These are phyloP conservation scores for Thymus quinquecostatus DNA, from an alignment of 257 asterid genomes.

Conservation along the genomic window DNA sequence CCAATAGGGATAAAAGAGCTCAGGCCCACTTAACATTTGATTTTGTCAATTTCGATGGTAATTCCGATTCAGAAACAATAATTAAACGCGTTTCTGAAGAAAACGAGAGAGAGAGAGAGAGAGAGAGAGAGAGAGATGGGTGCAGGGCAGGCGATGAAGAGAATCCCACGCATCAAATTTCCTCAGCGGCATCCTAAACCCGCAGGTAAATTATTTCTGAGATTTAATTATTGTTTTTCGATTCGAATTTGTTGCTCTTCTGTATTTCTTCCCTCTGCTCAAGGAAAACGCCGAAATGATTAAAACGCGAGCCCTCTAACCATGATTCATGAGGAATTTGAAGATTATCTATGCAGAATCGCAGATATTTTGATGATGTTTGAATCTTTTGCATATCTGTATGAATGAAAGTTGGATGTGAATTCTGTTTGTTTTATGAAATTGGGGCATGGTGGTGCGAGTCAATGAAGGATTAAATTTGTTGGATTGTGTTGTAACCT, in stretches of 20 bases:
- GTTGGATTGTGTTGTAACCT: no score
- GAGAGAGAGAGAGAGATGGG: conserved; percentile 45
- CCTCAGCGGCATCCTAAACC: conserved; percentile 72
- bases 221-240: neutral
- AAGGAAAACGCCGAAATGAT: neutral
- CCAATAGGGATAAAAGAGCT: neutral
- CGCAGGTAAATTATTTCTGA: conserved; percentile 39
- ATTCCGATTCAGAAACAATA: neutral
- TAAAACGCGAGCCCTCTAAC: neutral
- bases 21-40: neutral
- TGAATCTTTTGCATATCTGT: conserved; percentile 1
- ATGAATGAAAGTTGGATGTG: conserved; percentile 1
- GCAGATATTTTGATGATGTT: neutral
- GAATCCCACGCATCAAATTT: conserved; percentile 87
- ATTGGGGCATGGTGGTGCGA: no score
- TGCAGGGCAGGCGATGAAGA: conserved; percentile 68
- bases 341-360: neutral
- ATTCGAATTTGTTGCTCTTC: neutral
- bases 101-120: neutral
- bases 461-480: no score
- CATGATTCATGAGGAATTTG: conserved; percentile 14
- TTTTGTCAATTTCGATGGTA: neutral
- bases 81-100: neutral
- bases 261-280: neutral
- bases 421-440: neutral